A percentile compares a stretch with the other conserved stretches of the same genome.
These are phyloP conservation scores for Geotrichum candidum DNA, from an alignment of 1,139 yeast genomes.

Conservation along the genomic window DNA sequence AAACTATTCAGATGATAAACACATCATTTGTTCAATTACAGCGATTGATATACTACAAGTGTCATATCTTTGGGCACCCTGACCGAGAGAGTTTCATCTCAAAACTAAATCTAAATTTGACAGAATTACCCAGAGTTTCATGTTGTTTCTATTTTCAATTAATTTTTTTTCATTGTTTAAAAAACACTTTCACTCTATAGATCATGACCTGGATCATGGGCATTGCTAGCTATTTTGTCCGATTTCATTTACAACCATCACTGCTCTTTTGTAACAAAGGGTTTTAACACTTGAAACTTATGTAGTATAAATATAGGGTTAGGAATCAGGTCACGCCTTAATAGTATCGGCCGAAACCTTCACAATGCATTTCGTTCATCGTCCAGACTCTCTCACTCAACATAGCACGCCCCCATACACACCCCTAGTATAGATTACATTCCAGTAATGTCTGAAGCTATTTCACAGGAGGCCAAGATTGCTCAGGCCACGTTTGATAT, in stretches of 20 bases:
- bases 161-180: no score
- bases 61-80: no score
- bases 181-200: no score
- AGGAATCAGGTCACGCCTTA: background rate
- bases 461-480: conserved; percentile 13
- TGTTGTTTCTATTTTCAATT: no score
- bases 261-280: no score
- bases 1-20: no score
- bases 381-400: background rate
- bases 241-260: no score
- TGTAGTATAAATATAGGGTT: background rate
- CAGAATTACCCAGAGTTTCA: no score
- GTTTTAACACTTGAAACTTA: background rate
- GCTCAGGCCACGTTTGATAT: conserved; percentile 34
- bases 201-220: no score
- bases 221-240: no score
- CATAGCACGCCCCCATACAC: background rate
- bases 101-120: background rate
- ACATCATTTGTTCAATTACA: background rate
- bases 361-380: background rate
- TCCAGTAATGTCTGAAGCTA: background rate
- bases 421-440: background rate
- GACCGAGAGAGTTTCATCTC: background rate
- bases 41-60: background rate
- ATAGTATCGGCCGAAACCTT: background rate